Evolutionary conservation across 169 alveolate genomes (phyloP).

Genomic region (Plasmodium blacklocki): DNA sequence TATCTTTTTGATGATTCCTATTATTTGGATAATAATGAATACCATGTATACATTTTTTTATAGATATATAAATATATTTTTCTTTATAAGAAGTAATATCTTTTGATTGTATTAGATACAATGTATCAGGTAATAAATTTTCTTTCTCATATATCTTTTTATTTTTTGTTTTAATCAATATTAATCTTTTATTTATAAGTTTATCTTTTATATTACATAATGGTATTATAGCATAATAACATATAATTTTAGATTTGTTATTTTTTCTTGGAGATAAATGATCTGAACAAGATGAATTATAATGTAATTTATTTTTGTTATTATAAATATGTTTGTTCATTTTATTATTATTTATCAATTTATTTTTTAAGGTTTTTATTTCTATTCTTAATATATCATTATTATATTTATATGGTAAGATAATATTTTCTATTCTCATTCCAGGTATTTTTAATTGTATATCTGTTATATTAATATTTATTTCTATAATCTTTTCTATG

Average conservation of each 20-base stretch:
- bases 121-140: slow-evolving; percentile 44
- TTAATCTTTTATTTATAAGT: slow-evolving; percentile 40
- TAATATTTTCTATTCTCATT: slow-evolving; percentile 55
- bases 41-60: slow-evolving; percentile 42
- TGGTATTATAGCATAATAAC: slow-evolving; percentile 51
- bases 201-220: slow-evolving; percentile 19
- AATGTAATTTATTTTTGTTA: neutral
- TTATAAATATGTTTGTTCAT: neutral
- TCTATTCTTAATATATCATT: slow-evolving; percentile 50
- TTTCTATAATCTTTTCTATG: slow-evolving; percentile 41
- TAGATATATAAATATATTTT: slow-evolving; percentile 47
- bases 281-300: neutral
- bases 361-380: slow-evolving; percentile 19
- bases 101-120: slow-evolving; percentile 41
- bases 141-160: slow-evolving; percentile 50
- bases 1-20: neutral
- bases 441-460: slow-evolving; percentile 69
- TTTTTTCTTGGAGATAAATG: neutral
- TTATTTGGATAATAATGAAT: slow-evolving; percentile 37
- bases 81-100: slow-evolving; percentile 18
- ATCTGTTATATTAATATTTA: slow-evolving; percentile 40
- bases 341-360: neutral
- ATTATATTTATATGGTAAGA: slow-evolving; percentile 38
- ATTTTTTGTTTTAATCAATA: slow-evolving; percentile 27
- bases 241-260: neutral